These are phyloP conservation scores for Pelagophyceae sp. DNA, from an alignment of 352 stramenopile species.

Conservation along the genomic window DNA sequence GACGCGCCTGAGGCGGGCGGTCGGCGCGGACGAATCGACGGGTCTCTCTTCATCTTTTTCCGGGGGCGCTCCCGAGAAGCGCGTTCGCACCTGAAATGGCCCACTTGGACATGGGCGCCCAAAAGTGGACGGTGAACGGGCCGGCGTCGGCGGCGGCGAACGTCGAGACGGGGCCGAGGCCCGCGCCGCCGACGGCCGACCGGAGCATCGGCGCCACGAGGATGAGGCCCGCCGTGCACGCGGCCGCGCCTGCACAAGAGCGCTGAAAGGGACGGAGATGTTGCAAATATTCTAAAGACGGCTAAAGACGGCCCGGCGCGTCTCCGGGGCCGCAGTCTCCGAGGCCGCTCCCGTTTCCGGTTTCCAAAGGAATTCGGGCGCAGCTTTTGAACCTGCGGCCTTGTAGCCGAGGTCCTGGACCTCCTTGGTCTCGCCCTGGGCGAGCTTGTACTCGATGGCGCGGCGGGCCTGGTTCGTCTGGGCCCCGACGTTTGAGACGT, in stretches of 20 bases:
- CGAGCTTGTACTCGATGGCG: slow-evolving; percentile 43
- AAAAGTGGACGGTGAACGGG: slow-evolving; percentile 42
- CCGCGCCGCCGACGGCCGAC: slow-evolving; percentile 35
- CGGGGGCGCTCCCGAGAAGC: no score
- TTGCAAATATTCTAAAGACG: no score
- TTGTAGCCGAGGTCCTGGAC: slow-evolving; percentile 46
- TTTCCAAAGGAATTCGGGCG: no score
- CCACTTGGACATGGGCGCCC: slow-evolving; percentile 59
- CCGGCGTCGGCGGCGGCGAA: slow-evolving; percentile 35
- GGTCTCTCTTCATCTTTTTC: no score
- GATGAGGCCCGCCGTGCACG: slow-evolving; percentile 36
- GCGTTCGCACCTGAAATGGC: no score
- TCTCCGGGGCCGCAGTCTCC: background rate
- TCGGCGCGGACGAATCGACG: no score
- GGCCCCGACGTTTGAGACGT: slow-evolving; percentile 53
- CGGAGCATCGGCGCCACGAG: slow-evolving; percentile 40
- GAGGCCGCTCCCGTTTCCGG: background rate
- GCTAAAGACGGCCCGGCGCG: no score
- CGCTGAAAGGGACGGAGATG: no score
- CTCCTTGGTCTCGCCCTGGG: slow-evolving; percentile 44
- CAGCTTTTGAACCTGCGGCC: no score
- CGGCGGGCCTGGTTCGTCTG: slow-evolving; percentile 55
- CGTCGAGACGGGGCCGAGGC: slow-evolving; percentile 43
- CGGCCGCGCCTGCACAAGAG: slow-evolving; percentile 25
- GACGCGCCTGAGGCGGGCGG: slow-evolving; percentile 45